Base-by-base conservation (phyloP, 2,329 filamentous ascomycete genomes). In the Fusarium temperatum region DNA sequence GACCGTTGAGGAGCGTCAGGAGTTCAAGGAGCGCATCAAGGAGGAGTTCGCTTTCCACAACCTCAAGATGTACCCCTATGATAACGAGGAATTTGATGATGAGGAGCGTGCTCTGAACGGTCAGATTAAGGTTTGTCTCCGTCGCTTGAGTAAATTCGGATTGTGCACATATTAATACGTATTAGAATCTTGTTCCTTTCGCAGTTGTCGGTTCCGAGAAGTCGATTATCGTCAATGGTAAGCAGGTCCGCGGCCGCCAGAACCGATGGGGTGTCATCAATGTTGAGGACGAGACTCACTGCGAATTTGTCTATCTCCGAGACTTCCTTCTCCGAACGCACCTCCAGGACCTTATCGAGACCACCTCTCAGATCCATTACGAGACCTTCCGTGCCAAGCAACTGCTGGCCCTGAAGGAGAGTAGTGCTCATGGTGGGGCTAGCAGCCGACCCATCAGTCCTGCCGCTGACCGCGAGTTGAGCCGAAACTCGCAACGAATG, bases 311-410 rank as follows among this genome's bases (percentile, higher is more conserved):
- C 82, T 98, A 98, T 85, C 91, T 99, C 73, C 93, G 96, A 83
- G 96, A 99, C 89, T 99, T 99, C 91, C 91, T 99, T 75, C 97
- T 97, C 79, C 94, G 96, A 82, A 98, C 96, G 74, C 96, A 99
- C 85, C 91, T 99, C 66, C 96, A 99, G 89, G 96, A 99, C 81
- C 91, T 99, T 77, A 98, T 99, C 84, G 96, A 99, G 87, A 99
- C 96, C 38, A 99, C 96, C 54, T 98, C 95, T 78, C 96, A 99
- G 88, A 99, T 98, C 85, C 96, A 99, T 89, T 99, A 99, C 89
- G 96, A 99, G 89, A 97, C 95, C 68, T 99, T 99, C 95, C 95
- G 96, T 85, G 95, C 96, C 80, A 99, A 99, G 92, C 96, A 99
- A 86, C 89, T 99, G 80, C 87, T 99, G 82, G 96, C 96, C 66